Base-by-base conservation (phyloP, 345 rosid species). In the Combretum micranthum region DNA sequence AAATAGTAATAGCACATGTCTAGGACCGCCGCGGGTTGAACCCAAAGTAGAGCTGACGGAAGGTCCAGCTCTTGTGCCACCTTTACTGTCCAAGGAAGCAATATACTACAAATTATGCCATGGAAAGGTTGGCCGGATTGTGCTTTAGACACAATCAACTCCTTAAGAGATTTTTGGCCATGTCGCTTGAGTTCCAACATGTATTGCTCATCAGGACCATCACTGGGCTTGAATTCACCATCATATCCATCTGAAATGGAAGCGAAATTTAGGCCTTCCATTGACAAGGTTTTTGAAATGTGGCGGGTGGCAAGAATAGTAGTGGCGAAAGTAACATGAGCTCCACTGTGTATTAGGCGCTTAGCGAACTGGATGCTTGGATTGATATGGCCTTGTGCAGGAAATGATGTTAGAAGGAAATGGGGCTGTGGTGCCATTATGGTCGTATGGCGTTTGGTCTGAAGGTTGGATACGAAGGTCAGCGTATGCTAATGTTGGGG, bases 311-410 rank as follows among this genome's bases (percentile, higher is more conserved):
- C 83, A 11, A 59, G 63, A 68, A 77, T 1, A 1, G 57, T 43
- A 21, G 82, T 85, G 44, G 77, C 52, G 25, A 77, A 71, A 50
- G 94, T 88, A 60, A 83, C 85, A 1, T 37, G 69, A 1, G 65
- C 73, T 0, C 96, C 91, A 3, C 56, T 22, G 60, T 68, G 63
- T 21, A 79, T 49, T 42, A 89, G 78, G 19, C 83, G 78, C 72
- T 74, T 80, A 57, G 91, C 86, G 42, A 86, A 69, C 20, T 77
- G 78, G 54, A 83, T 74, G 23, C 67, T 23, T 0, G 94, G 96
- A 67, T 86, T 88, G 18, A 88, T 65, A 72, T 86, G 94, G 52
- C 96, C 96, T 64, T 80, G 88, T 0, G 75, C 77, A 0, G 90
- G 88, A 47, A 44, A 83, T 1, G 81, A 60, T 19, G 86, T 66